These are phyloP conservation scores for Lablab purpureus DNA, from an alignment of 306 rosid species.

Conservation along the genomic window DNA sequence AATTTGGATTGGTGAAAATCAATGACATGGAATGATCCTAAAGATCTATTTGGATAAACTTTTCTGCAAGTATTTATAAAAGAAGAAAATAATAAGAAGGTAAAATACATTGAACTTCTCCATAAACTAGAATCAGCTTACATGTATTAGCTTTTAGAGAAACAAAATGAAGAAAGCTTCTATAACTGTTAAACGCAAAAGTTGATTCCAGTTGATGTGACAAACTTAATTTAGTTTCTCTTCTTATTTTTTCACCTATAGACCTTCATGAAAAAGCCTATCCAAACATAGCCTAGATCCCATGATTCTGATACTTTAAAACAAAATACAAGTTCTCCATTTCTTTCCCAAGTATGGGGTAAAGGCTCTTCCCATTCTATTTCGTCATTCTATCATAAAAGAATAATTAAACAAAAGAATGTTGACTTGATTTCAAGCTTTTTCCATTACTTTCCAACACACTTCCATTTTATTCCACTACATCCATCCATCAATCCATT, in stretches of 20 bases:
- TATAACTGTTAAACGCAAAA: no score
- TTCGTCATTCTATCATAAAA: neutral
- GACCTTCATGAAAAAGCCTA: neutral
- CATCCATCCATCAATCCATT: neutral
- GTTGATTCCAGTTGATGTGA: neutral
- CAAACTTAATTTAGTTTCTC: no score
- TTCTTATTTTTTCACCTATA: neutral
- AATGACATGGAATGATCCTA: neutral
- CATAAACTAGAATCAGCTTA: no score
- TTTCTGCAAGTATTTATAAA: neutral
- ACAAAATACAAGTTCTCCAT: neutral
- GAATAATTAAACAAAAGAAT: neutral
- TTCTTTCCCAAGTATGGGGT: neutral
- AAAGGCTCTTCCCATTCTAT: neutral
- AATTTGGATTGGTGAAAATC: neutral
- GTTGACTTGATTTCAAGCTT: neutral
- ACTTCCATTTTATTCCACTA: neutral
- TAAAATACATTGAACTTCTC: no score
- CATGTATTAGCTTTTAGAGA: no score
- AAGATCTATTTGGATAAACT: neutral
- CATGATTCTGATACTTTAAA: neutral
- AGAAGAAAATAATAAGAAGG: neutral
- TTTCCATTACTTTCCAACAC: constrained; percentile 2
- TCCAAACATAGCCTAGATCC: neutral
- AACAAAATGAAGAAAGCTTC: neutral